Conservation (phyloP, 805 yeast species). For the Ogataea minuta region DNA sequence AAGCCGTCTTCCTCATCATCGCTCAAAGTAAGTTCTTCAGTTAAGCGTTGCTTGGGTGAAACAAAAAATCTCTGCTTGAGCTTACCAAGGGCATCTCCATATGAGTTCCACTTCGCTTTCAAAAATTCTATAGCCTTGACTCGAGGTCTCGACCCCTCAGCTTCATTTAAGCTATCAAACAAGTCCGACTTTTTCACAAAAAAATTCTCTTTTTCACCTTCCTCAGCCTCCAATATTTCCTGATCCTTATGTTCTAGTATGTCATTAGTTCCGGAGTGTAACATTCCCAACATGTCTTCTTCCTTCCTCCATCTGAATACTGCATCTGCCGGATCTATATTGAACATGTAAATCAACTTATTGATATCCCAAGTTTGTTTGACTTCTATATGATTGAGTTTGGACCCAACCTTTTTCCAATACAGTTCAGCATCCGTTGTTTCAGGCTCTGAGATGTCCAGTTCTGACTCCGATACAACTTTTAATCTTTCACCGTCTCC, state of each 20-base stretch:
- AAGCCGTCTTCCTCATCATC: constrained; percentile 50
- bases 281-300: constrained; percentile 42
- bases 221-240: constrained; percentile 40
- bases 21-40: constrained; percentile 33
- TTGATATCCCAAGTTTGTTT: constrained; percentile 74
- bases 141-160: constrained; percentile 40
- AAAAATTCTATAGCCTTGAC: constrained; percentile 44
- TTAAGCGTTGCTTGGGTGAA: constrained; percentile 47
- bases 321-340: constrained; percentile 71
- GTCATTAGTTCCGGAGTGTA: constrained; percentile 38
- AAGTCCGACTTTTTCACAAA: constrained; percentile 46
- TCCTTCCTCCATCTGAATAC: constrained; percentile 68
- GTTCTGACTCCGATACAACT: constrained; percentile 53
- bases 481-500: constrained; percentile 26
- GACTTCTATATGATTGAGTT: constrained; percentile 50
- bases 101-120: constrained; percentile 41
- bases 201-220: constrained; percentile 52
- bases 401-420: constrained; percentile 55
- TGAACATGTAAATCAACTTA: constrained; percentile 75
- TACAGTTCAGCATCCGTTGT: constrained; percentile 37
- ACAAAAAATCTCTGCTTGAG: constrained; percentile 50
- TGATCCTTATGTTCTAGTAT: constrained; percentile 37
- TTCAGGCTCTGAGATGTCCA: constrained; percentile 38
- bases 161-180: constrained; percentile 19
- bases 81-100: constrained; percentile 37